Conservation (phyloP, 2,329 filamentous ascomycete species). For the Raffaelea albimanens region DNA sequence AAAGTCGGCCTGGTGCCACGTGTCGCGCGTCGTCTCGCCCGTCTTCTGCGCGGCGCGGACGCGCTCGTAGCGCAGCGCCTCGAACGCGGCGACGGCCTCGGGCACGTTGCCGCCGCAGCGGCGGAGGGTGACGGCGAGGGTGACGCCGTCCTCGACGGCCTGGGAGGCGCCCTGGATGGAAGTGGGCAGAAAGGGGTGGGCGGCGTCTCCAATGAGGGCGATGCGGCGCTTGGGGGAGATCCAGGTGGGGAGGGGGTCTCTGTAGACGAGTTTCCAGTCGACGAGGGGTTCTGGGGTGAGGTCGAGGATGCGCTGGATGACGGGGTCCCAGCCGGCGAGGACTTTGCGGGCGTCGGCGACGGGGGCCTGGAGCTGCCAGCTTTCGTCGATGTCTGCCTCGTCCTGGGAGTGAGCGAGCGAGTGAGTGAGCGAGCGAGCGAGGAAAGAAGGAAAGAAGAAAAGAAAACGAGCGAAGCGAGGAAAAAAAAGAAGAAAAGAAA, state of each 20-base stretch:
- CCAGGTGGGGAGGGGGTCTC: conserved; percentile 33
- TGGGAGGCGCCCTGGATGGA: conserved; percentile 38
- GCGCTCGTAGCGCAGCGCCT: conserved; percentile 21
- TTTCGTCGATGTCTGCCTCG: conserved; percentile 35
- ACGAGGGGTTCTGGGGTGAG: conserved; percentile 29
- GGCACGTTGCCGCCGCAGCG: conserved; percentile 13
- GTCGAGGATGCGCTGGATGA: conserved; percentile 32
- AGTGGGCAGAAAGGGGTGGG: conserved; percentile 39
- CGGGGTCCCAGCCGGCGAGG: conserved; percentile 36
- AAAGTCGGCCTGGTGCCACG: conserved; percentile 23
- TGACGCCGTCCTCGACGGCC: conserved; percentile 39
- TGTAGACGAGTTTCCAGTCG: conserved; percentile 31
- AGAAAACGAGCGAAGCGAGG: neutral
- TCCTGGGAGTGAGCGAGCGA: conserved; percentile 25
- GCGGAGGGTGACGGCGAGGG: conserved; percentile 25
- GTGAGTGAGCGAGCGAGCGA: conserved; percentile 28
- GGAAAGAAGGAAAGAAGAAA: neutral
- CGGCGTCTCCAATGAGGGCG: conserved; percentile 37
- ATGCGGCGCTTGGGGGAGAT: conserved; percentile 29
- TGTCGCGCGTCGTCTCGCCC: conserved; percentile 20
- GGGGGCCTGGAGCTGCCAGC: conserved; percentile 31
- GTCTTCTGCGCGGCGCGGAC: conserved; percentile 22
- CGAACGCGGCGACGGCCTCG: conserved; percentile 18
- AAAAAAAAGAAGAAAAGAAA: neutral
- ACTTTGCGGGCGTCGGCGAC: conserved; percentile 29